A percentile compares a stretch with the other conserved stretches of the same genome.
Conservation (phyloP, 768 basidiomycete genomes). For the Leccinum barrowsii region DNA sequence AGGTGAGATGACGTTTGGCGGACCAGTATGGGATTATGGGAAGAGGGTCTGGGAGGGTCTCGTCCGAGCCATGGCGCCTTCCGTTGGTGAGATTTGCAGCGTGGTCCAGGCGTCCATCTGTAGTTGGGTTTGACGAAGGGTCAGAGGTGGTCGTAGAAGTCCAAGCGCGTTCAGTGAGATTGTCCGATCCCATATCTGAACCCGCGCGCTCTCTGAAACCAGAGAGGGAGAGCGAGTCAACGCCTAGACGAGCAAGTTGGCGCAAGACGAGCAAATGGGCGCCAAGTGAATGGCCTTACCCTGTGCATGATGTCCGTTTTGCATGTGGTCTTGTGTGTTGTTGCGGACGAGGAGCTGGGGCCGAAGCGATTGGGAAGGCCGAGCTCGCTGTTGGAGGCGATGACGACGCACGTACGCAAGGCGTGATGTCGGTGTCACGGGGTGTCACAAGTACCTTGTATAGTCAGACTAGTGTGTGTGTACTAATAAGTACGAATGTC, state of each 20-base stretch:
- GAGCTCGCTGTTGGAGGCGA: constrained; percentile 8
- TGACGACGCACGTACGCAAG: constrained; percentile 1
- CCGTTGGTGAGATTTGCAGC: constrained; percentile 33
- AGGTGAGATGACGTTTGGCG: constrained; percentile 86
- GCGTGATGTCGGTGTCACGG: constrained; percentile 13
- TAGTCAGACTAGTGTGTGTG: not conserved
- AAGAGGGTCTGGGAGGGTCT: constrained; percentile 42
- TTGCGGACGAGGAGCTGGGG: not conserved
- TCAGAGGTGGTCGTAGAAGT: constrained; percentile 47
- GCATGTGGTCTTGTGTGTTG: constrained; percentile 19
- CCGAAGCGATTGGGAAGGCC: not conserved
- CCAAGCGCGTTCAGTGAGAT: constrained; percentile 51
- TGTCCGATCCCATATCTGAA: constrained; percentile 45
- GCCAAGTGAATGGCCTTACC: constrained; percentile 15
- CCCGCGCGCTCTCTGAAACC: constrained; percentile 15
- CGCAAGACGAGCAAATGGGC: not conserved
- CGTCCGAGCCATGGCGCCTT: constrained; percentile 43
- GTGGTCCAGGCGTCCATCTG: constrained; percentile 26
- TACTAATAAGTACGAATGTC: constrained; percentile 30
- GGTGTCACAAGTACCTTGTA: not conserved
- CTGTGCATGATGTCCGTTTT: constrained; percentile 27
- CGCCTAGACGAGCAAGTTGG: constrained; percentile 14
- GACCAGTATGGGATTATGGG: constrained; percentile 81
- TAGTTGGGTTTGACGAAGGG: constrained; percentile 41
- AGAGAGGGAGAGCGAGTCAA: constrained; percentile 13